Evolutionary conservation across 495 filamentous ascomycete genomes (phyloP).

Genomic region (Neurospora sp.): DNA sequence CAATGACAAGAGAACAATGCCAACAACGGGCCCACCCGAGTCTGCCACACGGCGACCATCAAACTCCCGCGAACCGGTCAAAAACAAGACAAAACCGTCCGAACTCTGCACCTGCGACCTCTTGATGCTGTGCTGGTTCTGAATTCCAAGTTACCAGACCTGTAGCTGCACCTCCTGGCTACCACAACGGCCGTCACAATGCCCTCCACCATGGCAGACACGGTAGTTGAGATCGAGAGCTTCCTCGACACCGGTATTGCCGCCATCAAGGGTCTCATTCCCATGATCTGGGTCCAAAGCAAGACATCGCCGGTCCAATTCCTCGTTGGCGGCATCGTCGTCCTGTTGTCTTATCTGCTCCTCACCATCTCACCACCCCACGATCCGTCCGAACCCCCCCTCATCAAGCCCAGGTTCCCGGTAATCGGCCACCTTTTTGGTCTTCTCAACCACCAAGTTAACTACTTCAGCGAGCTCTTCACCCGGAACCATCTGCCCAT

Average conservation of each 20-base stretch:
- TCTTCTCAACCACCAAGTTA: background rate
- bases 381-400: slow-evolving; percentile 14
- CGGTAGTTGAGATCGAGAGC: background rate
- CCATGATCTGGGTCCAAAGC: slow-evolving; percentile 16
- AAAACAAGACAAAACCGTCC: background rate
- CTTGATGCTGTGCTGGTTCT: background rate
- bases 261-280: slow-evolving; percentile 11
- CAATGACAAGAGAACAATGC: background rate
- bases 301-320: slow-evolving; percentile 11
- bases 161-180: background rate
- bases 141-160: fast-evolving
- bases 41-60: background rate
- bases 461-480: slow-evolving; percentile 7
- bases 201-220: background rate
- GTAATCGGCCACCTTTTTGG: slow-evolving; percentile 14
- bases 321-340: slow-evolving; percentile 4
- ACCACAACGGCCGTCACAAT: background rate
- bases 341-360: background rate
- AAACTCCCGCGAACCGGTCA: background rate
- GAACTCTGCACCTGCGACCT: background rate
- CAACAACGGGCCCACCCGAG: background rate
- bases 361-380: slow-evolving; percentile 2
- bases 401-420: slow-evolving; percentile 8
- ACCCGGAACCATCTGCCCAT: slow-evolving; percentile 14
- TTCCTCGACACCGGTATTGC: slow-evolving; percentile 8